phyloP scores from a whole-genome alignment of 1,284 basidiomycete genomes.

The Xanthoconium separans region DNA sequence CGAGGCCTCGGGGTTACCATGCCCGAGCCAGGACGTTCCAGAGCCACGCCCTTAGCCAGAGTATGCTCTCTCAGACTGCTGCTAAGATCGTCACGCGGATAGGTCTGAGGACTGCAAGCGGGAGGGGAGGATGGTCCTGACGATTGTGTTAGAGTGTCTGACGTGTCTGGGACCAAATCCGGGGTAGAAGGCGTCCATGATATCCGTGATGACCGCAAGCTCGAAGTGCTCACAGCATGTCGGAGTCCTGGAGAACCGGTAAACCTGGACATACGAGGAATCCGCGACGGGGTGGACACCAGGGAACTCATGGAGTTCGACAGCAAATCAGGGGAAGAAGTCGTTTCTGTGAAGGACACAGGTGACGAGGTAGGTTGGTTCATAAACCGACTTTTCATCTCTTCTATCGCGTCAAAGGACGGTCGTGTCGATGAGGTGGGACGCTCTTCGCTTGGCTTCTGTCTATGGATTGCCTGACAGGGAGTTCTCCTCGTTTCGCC shows the following conservation, averaged over 20 bases:
- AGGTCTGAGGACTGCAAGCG: constrained; percentile 33
- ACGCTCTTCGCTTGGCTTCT: constrained; percentile 13
- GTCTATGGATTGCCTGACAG: constrained; percentile 4
- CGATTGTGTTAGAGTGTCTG: constrained; percentile 55
- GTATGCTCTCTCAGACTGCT: constrained; percentile 11
- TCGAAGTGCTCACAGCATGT: constrained; percentile 31
- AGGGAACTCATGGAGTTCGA: constrained; percentile 14
- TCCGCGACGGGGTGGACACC: constrained; percentile 27
- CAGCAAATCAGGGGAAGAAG: constrained; percentile 13
- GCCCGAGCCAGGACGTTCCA: constrained; percentile 11
- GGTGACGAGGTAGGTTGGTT: constrained; percentile 35
- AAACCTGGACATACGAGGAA: constrained; percentile 28
- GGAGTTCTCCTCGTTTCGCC: constrained; percentile 3
- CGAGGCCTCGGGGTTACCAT: constrained; percentile 25
- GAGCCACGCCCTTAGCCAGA: constrained; percentile 1
- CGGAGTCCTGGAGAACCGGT: constrained; percentile 30
- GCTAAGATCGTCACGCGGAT: constrained; percentile 12
- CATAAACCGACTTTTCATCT: constrained; percentile 63
- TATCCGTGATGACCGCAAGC: constrained; percentile 27
- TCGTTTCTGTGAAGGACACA: constrained; percentile 19
- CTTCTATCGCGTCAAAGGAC: constrained; percentile 54
- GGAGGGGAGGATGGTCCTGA: constrained; percentile 58
- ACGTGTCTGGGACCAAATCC: constrained; percentile 60
- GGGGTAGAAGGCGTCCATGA: constrained; percentile 49
- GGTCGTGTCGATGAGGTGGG: constrained; percentile 32